phyloP scores from a whole-genome alignment of 2,329 filamentous ascomycete genomes.

The Corinectria fuckeliana region DNA sequence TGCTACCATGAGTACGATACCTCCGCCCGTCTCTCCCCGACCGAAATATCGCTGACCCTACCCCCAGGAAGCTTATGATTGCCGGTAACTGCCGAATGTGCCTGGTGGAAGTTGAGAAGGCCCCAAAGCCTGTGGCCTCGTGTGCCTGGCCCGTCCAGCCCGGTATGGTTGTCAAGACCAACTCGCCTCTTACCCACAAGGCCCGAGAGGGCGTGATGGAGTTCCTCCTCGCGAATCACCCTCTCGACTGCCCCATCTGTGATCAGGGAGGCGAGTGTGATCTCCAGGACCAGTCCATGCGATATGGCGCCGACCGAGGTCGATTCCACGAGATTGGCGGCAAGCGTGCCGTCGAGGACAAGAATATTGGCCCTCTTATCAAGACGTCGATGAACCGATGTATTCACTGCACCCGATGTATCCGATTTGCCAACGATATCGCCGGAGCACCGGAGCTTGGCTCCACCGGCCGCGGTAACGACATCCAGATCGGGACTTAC shows the following conservation, averaged over 20 bases:
- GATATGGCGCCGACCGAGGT: slow-evolving; percentile 94
- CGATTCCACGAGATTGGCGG: slow-evolving; percentile 95
- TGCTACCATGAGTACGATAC: slow-evolving; percentile 92
- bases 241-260: slow-evolving; percentile 95
- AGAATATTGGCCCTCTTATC: slow-evolving; percentile 97
- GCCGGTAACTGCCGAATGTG: slow-evolving; percentile 99
- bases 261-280: slow-evolving; percentile 99
- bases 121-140: slow-evolving; percentile 95
- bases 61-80: slow-evolving; percentile 89
- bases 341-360: slow-evolving; percentile 98
- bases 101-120: slow-evolving; percentile 94
- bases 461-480: slow-evolving; percentile 92
- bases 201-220: slow-evolving; percentile 99
- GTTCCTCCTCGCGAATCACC: slow-evolving; percentile 95
- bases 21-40: slow-evolving; percentile 33
- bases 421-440: slow-evolving; percentile 97
- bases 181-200: slow-evolving; percentile 95
- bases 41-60: slow-evolving; percentile 50
- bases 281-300: slow-evolving; percentile 98
- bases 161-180: slow-evolving; percentile 99
- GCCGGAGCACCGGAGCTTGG: slow-evolving; percentile 95
- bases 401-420: slow-evolving; percentile 97
- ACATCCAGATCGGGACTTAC: slow-evolving; percentile 98
- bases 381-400: slow-evolving; percentile 99
- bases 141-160: slow-evolving; percentile 99